Base-by-base conservation (phyloP, 495 filamentous ascomycete genomes). In the Elasticomyces elasticus region DNA sequence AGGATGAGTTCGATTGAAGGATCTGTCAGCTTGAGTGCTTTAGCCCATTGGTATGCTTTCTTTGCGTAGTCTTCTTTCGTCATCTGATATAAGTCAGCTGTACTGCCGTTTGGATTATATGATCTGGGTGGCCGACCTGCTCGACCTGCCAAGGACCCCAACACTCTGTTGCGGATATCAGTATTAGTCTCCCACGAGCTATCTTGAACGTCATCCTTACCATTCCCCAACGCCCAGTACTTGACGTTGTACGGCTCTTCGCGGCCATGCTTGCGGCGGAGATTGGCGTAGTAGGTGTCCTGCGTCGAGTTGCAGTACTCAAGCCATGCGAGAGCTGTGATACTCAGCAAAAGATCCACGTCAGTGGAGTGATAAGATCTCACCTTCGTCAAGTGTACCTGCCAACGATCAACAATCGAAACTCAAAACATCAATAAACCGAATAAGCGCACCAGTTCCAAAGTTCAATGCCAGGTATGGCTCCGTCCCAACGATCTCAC, bases 91-190 rank as follows among this genome's bases (percentile, higher is more conserved):
- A 17, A 19, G 40, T 43, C 40, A 43, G 40, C 20, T 17, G 40
- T n/a, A n/a, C n/a, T n/a, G n/a, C n/a, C n/a, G n/a, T n/a, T n/a
- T n/a, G n/a, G n/a, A n/a, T n/a, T n/a, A n/a, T n/a, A 43, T 43
- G 40, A 43, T 17, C 7, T n/a, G 20, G n/a, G n/a, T 22, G 10
- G 40, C 40, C 10, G 49, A 59, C 56, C 56, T 59, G 59, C 62
- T 75, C 79, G 38, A 90, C 79, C 65, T 88, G 84, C 85, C 85
- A 89, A n/a, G 84, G 79, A 17, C 86, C 85, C 76, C 79, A 88
- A 38, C 10, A 11, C 40, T 43, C 40, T n/a, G n/a, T n/a, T n/a
- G n/a, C n/a, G n/a, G n/a, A n/a, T n/a, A n/a, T n/a, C n/a, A n/a
- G n/a, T n/a, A n/a, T n/a, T n/a, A n/a, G n/a, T n/a, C n/a, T n/a